Evolutionary conservation across 1,284 basidiomycete genomes (phyloP), one percentile per base, ranked within the genome.

Genomic region (Papiliotrema nemorosa): DNA sequence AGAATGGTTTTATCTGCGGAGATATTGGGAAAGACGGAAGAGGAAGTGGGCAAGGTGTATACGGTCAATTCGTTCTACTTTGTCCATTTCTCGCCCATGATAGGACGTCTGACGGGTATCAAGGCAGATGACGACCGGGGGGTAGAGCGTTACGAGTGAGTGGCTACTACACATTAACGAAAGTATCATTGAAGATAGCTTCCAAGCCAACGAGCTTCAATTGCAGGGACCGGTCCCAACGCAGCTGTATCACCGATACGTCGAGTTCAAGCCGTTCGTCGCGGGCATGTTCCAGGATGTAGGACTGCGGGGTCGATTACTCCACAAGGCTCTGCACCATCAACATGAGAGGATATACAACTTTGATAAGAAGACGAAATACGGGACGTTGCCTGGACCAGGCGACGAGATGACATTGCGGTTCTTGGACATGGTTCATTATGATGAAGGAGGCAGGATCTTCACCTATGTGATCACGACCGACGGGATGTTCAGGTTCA

Each of bases 401-500:
- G 54, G 58, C 1, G 50, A 65, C 18, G 64, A 64, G 12, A 66
- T 78, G 52, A 74, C 78, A 2, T 58, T 68, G 12, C 71, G 76
- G 47, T 79, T 80, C 62, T 62, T 80, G 27, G 66, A 75, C 27
- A 74, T 80, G 74, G 66, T 70, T 1, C 70, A 75, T 47, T 76
- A 74, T 57, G 79, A 78, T 22, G 66, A 72, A 24, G 75, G 77
- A 7, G 76, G 74, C 4, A 63, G 77, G 25, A 66, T 78, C 16
- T 78, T 77, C 59, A 80, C 78, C 16, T 80, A 78, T 62, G 75
- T 79, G 13, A 70, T 80, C 49, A 78, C 77, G 40, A 69, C 79
- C 14, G 77, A 79, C 51, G 77, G 76, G 18, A 63, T 79, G 48
- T 68, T 76, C 66, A 62, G 78, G 18, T 80, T 79, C 59, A 78